Evolutionary conservation across 805 yeast genomes (phyloP), one percentile per base, ranked within the genome.

Genomic region (Starmera dryadoides): DNA sequence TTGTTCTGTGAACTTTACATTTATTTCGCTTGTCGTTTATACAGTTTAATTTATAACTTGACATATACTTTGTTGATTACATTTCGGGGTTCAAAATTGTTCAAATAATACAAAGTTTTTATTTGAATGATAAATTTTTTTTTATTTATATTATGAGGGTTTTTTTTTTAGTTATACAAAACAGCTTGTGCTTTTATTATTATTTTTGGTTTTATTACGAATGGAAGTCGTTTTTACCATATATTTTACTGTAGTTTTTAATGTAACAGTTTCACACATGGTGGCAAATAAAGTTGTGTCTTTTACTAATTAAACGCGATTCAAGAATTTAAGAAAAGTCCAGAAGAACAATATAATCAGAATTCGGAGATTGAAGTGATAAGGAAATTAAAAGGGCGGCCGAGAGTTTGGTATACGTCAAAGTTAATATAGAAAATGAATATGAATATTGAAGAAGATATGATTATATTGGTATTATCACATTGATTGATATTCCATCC

Each of bases 201-300:
- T 29, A 16, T 9, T n/a, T 29, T n/a, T 6, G 31, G 6, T 14
- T 29, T 5, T 16, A 11, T 34, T n/a, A 34, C 36, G 36, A 34
- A 34, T 34, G 5, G 36, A 34, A 34, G 12, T 34, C 36, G 36
- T 34, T 23, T 21, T 4, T 25, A n/a, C 14, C 18, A 12, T 22
- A 12, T 20, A 14, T 8, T 11, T n/a, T 3, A 4, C 4, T 33
- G 14, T 20, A 7, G 4, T 12, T 12, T 33, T 33, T 11, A n/a
- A 6, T 16, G 34, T 20, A 3, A 8, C 31, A n/a, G 16, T 29
- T 29, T 14, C 9, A 9, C 7, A 59, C 26, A 35, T 42, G 30
- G 10, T 29, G 17, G 31, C 31, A n/a, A 29, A 29, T 29, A n/a
- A n/a, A n/a, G 17, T 10, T 7, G 9, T 29, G 7, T 10, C 9